Base-by-base conservation (phyloP, 2,329 filamentous ascomycete genomes). In the Ophiostoma quercus region DNA sequence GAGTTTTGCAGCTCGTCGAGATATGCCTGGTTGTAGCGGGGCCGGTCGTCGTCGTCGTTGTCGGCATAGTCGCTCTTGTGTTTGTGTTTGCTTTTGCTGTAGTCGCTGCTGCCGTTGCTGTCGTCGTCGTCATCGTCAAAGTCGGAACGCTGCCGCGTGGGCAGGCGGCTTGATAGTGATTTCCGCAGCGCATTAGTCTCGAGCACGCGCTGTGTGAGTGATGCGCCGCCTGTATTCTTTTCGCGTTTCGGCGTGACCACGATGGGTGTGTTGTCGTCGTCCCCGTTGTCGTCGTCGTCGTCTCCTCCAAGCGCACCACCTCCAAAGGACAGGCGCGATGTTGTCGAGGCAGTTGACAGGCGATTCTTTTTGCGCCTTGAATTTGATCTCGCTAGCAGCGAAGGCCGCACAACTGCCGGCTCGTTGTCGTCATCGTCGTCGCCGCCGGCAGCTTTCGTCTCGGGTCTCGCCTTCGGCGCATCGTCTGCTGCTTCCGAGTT, bases 21-120 rank as follows among this genome's bases (percentile, higher is more conserved):
- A 74, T 94, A 92, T 74, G 96, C 92, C 76, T 91, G 91, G 81
- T 86, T 96, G 78, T 99, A 98, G 71, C 82, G 90, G 0, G 92
- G 93, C 51, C 90, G 83, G 68, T 89, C 89, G 19, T 90, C 87
- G 16, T 91, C 88, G 16, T 68, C 60, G 34, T 72, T 63, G 47
- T 63, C 41, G n/a, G 79, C n/a, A 25, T 65, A 39, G 34, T 65
- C 62, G 32, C 32, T 65, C 19, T 22, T 65, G 19, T 39, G 32
- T 22, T 65, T 63, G 4, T 11, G 32, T 12, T 37, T 65, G 34
- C 1, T 25, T 39, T 39, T 43, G 4, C n/a, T 43, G n/a, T 25
- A 7, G 37, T 91, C 25, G 11, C n/a, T 12, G 67, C 89, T 88
- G 2, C 25, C 12, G 32, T 91, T 12, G 67, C 89, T 88, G 5